Percentiles rank a stretch among this genome's conserved stretches.
These are phyloP conservation scores for Skeletonema grethae DNA, from an alignment of 108 stramenopile genomes.

Conservation along the genomic window DNA sequence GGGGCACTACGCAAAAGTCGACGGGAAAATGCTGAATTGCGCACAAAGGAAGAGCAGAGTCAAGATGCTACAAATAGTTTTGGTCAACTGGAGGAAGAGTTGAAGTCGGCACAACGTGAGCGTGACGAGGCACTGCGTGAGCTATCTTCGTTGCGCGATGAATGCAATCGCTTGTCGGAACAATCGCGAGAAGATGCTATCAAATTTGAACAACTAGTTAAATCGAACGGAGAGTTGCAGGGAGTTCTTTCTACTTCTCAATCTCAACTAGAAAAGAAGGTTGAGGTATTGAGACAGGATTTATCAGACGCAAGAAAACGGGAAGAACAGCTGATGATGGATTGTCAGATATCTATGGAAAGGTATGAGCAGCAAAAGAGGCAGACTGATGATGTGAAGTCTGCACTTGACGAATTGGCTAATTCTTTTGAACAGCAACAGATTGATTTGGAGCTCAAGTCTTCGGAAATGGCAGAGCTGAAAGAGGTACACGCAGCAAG, in stretches of 20 bases:
- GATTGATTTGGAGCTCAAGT: conserved; percentile 15
- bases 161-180: not conserved
- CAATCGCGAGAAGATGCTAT: not conserved
- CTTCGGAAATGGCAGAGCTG: conserved; percentile 15
- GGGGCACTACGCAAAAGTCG: conserved; percentile 25
- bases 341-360: conserved; percentile 6
- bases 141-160: not conserved
- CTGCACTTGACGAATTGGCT: conserved; percentile 18
- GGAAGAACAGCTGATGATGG: conserved; percentile 7
- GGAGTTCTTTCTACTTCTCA: conserved; percentile 19
- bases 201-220: conserved; percentile 11
- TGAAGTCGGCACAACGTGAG: conserved; percentile 8
- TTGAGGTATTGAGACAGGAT: conserved; percentile 10
- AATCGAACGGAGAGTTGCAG: conserved; percentile 21
- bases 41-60: not conserved
- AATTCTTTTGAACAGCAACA: conserved; percentile 23
- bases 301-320: conserved; percentile 13
- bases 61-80: not conserved
- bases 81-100: conserved; percentile 1
- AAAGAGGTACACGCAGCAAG: conserved; percentile 12
- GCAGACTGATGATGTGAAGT: conserved; percentile 19
- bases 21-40: conserved; percentile 15
- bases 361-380: conserved; percentile 13
- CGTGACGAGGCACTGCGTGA: not conserved
- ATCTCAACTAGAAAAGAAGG: conserved; percentile 23